phyloP scores from a whole-genome alignment of 768 basidiomycete species.

The Rhizopogon vinicolor region DNA sequence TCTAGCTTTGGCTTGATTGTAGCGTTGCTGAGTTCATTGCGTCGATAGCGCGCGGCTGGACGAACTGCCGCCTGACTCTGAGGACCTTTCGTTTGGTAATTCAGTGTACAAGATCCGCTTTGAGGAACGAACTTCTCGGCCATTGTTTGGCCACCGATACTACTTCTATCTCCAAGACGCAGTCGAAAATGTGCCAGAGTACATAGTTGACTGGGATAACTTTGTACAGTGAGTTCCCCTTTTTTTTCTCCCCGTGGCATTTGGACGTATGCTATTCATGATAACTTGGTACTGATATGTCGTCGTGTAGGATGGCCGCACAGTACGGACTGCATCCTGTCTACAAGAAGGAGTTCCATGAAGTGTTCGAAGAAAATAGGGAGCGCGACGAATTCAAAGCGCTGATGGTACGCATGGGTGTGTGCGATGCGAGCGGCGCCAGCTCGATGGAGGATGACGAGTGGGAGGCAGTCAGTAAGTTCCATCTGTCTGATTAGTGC shows the following conservation, averaged over 20 bases:
- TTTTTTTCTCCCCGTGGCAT: not conserved
- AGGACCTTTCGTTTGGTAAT: constrained; percentile 85
- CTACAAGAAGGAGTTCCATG: constrained; percentile 89
- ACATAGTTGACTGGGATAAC: constrained; percentile 92
- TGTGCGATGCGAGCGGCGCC: constrained; percentile 80
- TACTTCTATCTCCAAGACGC: constrained; percentile 93
- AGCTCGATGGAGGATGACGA: constrained; percentile 93
- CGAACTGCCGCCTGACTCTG: constrained; percentile 55
- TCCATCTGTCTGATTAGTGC: not conserved
- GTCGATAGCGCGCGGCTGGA: constrained; percentile 62
- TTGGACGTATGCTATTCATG: too few relatives aligned
- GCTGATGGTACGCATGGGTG: constrained; percentile 88
- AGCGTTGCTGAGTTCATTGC: not conserved
- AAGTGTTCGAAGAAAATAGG: constrained; percentile 79
- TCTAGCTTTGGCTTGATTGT: not conserved
- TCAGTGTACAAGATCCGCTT: constrained; percentile 87
- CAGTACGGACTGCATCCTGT: constrained; percentile 71
- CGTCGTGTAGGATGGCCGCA: constrained; percentile 60
- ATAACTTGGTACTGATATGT: constrained; percentile 7
- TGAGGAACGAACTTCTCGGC: constrained; percentile 57
- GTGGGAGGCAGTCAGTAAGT: constrained; percentile 98
- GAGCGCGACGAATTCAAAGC: constrained; percentile 75
- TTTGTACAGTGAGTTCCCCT: constrained; percentile 71
- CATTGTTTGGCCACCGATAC: constrained; percentile 87
- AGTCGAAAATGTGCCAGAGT: constrained; percentile 96